Conservation (phyloP, 331 rosid genomes). For the Stylosanthes scabra region DNA sequence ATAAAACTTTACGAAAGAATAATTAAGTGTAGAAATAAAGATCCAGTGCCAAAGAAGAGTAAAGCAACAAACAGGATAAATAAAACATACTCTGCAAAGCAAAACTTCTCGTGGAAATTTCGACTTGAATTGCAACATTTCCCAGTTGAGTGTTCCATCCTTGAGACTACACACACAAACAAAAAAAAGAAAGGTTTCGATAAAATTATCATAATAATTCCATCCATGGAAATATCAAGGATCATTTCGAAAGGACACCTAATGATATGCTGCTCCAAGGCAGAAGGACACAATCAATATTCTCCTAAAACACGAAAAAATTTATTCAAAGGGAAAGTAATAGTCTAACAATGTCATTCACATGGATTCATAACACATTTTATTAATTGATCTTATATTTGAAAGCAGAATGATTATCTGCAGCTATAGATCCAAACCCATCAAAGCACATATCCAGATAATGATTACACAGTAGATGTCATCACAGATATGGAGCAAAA, state of each 20-base stretch:
- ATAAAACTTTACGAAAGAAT: neutral
- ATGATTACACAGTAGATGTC: no score
- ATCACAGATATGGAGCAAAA: neutral
- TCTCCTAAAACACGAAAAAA: no score
- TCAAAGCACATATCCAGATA: neutral
- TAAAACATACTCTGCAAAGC: conserved; percentile 85
- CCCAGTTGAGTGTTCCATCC: conserved; percentile 93
- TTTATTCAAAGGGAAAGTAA: no score
- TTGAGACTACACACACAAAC: conserved; percentile 67
- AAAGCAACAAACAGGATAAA: conserved; percentile 4
- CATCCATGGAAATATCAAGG: conserved; percentile 6
- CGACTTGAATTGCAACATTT: conserved; percentile 87
- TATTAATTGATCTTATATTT: neutral
- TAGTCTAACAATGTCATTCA: neutral
- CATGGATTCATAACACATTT: neutral
- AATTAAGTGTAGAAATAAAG: neutral
- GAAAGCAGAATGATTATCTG: no score
- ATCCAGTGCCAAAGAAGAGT: neutral
- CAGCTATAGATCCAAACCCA: neutral
- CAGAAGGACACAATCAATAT: no score
- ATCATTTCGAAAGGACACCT: neutral
- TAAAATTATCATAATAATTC: conserved; percentile 32
- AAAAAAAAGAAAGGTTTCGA: conserved; percentile 1
- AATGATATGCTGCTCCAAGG: no score
- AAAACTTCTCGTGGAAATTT: conserved; percentile 92